Evolutionary conservation across 768 basidiomycete species (phyloP).

Genomic region (Naganishia friedmannii): DNA sequence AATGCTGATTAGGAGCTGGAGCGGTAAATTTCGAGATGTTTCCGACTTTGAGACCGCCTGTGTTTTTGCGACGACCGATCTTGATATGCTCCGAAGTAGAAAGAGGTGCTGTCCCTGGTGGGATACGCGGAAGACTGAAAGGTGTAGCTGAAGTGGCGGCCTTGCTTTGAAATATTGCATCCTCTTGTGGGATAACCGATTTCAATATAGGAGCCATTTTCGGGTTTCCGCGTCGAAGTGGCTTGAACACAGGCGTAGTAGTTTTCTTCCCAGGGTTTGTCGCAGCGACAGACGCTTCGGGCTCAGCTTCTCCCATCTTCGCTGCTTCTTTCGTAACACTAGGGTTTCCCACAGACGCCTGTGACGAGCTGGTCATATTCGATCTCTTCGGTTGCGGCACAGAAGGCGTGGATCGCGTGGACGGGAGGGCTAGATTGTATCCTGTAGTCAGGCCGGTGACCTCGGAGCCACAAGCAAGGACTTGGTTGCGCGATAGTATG

Average conservation of each 20-base stretch:
- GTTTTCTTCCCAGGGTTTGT: background rate
- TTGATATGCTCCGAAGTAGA: constrained; percentile 3
- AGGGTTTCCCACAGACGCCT: no score
- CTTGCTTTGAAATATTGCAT: background rate
- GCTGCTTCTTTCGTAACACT: no score
- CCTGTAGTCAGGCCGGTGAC: background rate
- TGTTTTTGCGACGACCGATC: background rate
- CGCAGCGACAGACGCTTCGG: background rate
- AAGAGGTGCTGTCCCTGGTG: background rate
- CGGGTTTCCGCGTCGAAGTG: background rate
- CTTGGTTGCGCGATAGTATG: no score
- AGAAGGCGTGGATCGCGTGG: no score
- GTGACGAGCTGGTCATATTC: no score
- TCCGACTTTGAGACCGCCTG: background rate
- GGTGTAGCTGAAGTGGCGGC: background rate
- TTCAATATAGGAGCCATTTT: background rate
- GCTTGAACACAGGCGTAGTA: background rate
- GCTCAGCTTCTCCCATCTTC: background rate
- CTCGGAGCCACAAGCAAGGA: background rate
- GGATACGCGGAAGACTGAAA: background rate
- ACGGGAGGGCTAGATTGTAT: background rate
- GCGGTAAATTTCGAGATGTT: background rate
- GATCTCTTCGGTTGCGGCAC: no score
- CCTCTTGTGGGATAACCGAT: background rate
- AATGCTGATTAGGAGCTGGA: background rate